Percentiles rank a stretch among this genome's conserved stretches.
Conservation (phyloP, 2,329 filamentous ascomycete species). For the Aspergillus pseudoviridinutans region DNA sequence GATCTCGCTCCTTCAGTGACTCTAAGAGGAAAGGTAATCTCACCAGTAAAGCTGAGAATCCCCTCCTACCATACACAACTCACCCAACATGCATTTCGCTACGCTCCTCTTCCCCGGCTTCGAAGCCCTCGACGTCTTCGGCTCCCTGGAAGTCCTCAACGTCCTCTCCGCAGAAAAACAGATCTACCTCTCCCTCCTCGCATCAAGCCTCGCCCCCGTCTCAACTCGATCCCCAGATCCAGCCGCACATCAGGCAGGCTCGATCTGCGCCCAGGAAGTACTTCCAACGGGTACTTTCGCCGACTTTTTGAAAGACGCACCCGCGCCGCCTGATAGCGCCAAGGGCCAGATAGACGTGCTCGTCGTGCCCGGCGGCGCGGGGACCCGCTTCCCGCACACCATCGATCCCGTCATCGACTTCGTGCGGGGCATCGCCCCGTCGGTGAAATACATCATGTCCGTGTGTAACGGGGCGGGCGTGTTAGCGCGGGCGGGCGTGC, state of each 20-base stretch:
- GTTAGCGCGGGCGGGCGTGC: slow-evolving; percentile 2
- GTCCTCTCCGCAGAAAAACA: slow-evolving; percentile 11
- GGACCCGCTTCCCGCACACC: not conserved
- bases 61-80: too few species aligned
- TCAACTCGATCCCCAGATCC: slow-evolving; percentile 2
- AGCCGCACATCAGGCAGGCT: not conserved
- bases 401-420: not conserved
- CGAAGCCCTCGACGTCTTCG: slow-evolving; percentile 42
- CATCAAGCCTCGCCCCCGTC: slow-evolving; percentile 2
- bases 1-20: too few species aligned
- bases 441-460: not conserved
- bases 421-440: not conserved
- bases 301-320: not conserved
- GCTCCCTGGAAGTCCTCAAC: slow-evolving; percentile 47
- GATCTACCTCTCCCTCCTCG: slow-evolving; percentile 1
- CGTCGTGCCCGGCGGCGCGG: slow-evolving; percentile 2
- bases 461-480: slow-evolving; percentile 1
- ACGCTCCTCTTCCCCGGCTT: slow-evolving; percentile 39
- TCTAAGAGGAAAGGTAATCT: too few species aligned
- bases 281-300: slow-evolving; percentile 2
- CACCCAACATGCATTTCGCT: not conserved
- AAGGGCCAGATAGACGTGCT: not conserved
- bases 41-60: too few species aligned
- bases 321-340: not conserved
- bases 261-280: slow-evolving; percentile 1